Percentiles rank a stretch among this genome's conserved stretches.
Evolutionary conservation across 371 early-diverging fungal species (phyloP).

Genomic region (Mycotypha africana): DNA sequence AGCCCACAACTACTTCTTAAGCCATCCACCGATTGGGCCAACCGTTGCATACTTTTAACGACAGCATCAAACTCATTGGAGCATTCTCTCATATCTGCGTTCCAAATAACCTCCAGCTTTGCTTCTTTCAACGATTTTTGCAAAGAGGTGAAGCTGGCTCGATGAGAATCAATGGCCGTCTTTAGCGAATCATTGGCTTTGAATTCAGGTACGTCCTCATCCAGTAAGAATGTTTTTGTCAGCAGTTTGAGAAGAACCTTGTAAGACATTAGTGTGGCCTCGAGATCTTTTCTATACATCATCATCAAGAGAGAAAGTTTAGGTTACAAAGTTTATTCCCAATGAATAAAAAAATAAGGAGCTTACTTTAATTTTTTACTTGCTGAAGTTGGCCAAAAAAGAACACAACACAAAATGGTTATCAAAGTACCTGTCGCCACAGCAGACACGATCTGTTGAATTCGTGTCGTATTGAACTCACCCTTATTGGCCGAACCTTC

Average conservation of each 20-base stretch:
- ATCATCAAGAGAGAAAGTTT: no score
- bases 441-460: conserved; percentile 47
- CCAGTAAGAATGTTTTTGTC: conserved; percentile 64
- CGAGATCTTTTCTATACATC: conserved; percentile 42
- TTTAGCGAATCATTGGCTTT: conserved; percentile 44
- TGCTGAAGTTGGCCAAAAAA: conserved; percentile 60
- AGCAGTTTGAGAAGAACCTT: conserved; percentile 48
- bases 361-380: conserved; percentile 54
- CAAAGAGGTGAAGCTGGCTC: conserved; percentile 57
- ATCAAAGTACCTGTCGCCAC: conserved; percentile 49
- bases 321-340: no score
- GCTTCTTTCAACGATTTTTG: conserved; percentile 56
- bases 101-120: conserved; percentile 54
- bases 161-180: conserved; percentile 55
- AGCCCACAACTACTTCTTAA: conserved; percentile 59
- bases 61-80: conserved; percentile 35
- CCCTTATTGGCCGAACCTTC: conserved; percentile 49
- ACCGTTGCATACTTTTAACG: conserved; percentile 47
- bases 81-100: conserved; percentile 38
- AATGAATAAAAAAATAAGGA: no score
- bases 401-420: conserved; percentile 42
- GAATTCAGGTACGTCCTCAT: conserved; percentile 50
- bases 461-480: conserved; percentile 43
- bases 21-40: conserved; percentile 62
- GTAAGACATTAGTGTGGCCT: conserved; percentile 53